A percentile compares a stretch with the other conserved stretches of the same genome.
These are phyloP conservation scores for Flueggea neowawraea DNA, from an alignment of 441 rosid genomes.

Conservation along the genomic window DNA sequence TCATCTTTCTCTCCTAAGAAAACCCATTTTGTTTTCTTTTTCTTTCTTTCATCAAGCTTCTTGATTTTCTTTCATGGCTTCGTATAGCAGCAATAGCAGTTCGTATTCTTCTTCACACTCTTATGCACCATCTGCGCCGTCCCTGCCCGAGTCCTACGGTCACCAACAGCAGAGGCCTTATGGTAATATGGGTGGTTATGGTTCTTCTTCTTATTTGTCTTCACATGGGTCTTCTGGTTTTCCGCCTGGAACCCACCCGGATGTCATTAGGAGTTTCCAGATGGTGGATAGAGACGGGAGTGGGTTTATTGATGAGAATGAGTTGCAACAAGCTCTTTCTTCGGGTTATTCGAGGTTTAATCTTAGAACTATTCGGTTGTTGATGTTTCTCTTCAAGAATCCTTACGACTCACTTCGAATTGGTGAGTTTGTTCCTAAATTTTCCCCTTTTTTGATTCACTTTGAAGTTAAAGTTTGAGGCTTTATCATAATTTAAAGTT, in stretches of 20 bases:
- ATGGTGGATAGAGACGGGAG: slow-evolving; percentile 61
- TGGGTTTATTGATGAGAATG: slow-evolving; percentile 66
- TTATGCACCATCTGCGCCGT: slow-evolving; percentile 7
- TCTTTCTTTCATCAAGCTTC: too few relatives aligned
- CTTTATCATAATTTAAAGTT: background rate
- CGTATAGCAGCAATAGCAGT: too few relatives aligned
- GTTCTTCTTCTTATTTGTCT: slow-evolving; percentile 4
- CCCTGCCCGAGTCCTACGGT: slow-evolving; percentile 13
- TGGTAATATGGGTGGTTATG: slow-evolving; percentile 13
- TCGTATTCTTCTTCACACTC: slow-evolving; percentile 24
- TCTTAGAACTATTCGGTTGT: slow-evolving; percentile 51
- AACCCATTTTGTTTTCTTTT: too few relatives aligned
- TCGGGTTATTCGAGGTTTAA: slow-evolving; percentile 48
- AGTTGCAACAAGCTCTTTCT: slow-evolving; percentile 59
- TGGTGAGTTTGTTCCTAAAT: slow-evolving; percentile 23
- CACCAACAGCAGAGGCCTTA: slow-evolving; percentile 17
- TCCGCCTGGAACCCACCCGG: slow-evolving; percentile 50
- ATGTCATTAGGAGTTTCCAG: slow-evolving; percentile 50
- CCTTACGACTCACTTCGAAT: slow-evolving; percentile 40
- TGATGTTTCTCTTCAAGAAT: slow-evolving; percentile 61
- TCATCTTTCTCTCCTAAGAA: too few relatives aligned
- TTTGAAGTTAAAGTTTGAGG: too few relatives aligned
- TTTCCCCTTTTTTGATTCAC: background rate
- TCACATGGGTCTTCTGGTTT: slow-evolving; percentile 23
- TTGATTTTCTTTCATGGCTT: too few relatives aligned